Conservation (phyloP, 2,329 filamentous ascomycete species). For the Teratosphaeria zuluensis region DNA sequence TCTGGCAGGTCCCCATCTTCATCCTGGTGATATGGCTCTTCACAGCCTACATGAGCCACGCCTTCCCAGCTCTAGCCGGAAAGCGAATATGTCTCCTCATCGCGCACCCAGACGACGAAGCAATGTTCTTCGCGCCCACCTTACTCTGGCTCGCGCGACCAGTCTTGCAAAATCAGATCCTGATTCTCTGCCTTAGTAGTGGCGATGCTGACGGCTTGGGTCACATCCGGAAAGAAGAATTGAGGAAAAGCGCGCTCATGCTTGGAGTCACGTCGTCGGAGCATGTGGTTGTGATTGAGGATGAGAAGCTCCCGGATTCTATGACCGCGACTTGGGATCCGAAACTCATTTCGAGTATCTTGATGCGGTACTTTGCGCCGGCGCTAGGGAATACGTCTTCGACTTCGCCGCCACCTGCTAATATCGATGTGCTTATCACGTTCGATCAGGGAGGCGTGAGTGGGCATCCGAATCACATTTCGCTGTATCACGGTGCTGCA, state of each 20-base stretch:
- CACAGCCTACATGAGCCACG: constrained; percentile 33
- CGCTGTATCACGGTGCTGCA: constrained; percentile 72
- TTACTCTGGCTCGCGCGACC: constrained; percentile 75
- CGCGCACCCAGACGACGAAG: constrained; percentile 95
- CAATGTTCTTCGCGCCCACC: constrained; percentile 96
- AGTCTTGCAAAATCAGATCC: constrained; percentile 76
- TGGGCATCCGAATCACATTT: constrained; percentile 85
- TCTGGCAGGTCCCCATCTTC: constrained; percentile 30
- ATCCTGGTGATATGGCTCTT: constrained; percentile 38
- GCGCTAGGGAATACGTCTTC: constrained; percentile 39
- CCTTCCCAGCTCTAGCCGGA: constrained; percentile 60
- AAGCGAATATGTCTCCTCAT: constrained; percentile 89
- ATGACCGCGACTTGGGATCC: constrained; percentile 74
- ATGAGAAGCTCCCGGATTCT: constrained; percentile 75
- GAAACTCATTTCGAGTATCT: constrained; percentile 57
- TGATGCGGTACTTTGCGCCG: constrained; percentile 66
- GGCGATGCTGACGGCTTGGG: constrained; percentile 87
- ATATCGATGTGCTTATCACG: constrained; percentile 76
- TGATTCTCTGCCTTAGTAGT: constrained; percentile 85
- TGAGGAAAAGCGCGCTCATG: constrained; percentile 66
- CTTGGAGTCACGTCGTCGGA: constrained; percentile 66
- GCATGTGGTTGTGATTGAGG: constrained; percentile 79
- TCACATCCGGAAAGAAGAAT: constrained; percentile 69
- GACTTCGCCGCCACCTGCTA: constrained; percentile 39
- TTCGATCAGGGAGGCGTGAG: constrained; percentile 81